phyloP scores from a whole-genome alignment of 768 basidiomycete genomes.

The Infundibulicybe gibba region DNA sequence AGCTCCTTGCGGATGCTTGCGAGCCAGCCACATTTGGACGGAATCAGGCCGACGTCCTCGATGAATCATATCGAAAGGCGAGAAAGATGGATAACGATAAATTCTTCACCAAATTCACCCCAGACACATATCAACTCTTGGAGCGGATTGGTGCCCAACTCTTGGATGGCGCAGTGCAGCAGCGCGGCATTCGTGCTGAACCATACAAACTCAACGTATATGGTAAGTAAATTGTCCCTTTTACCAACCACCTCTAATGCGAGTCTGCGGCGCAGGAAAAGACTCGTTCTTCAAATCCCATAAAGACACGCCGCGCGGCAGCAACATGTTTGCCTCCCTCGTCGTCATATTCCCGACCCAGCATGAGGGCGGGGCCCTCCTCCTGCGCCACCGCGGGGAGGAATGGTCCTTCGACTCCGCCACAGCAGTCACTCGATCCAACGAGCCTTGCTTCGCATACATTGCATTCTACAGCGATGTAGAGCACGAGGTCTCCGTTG shows the following conservation, averaged over 20 bases:
- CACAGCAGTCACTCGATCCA: constrained; percentile 5
- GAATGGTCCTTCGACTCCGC: constrained; percentile 37
- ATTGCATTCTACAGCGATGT: constrained; percentile 35
- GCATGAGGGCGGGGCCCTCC: constrained; percentile 41
- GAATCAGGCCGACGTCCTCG: constrained; percentile 17
- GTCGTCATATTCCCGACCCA: constrained; percentile 44
- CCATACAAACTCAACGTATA: constrained; percentile 36
- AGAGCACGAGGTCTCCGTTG: constrained; percentile 33
- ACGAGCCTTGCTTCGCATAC: constrained; percentile 24
- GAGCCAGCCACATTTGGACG: constrained; percentile 19
- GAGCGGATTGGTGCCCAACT: constrained; percentile 11
- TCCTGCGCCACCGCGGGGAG: constrained; percentile 26
- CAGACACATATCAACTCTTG: constrained; percentile 15
- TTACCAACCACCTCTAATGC: constrained; percentile 49
- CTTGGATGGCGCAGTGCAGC: constrained; percentile 1
- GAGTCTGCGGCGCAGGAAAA: constrained; percentile 32
- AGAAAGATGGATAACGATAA: constrained; percentile 15
- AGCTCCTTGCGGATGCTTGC: constrained; percentile 7
- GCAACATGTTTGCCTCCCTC: constrained; percentile 48
- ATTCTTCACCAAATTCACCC: constrained; percentile 22
- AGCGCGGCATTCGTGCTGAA: constrained; percentile 18
- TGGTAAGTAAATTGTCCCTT: constrained; percentile 36
- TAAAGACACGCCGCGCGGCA: constrained; percentile 41
- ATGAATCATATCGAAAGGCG: constrained; percentile 23
- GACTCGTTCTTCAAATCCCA: constrained; percentile 49